These are phyloP conservation scores for Endothia cerciana DNA, from an alignment of 2,329 filamentous ascomycete genomes.

Conservation along the genomic window DNA sequence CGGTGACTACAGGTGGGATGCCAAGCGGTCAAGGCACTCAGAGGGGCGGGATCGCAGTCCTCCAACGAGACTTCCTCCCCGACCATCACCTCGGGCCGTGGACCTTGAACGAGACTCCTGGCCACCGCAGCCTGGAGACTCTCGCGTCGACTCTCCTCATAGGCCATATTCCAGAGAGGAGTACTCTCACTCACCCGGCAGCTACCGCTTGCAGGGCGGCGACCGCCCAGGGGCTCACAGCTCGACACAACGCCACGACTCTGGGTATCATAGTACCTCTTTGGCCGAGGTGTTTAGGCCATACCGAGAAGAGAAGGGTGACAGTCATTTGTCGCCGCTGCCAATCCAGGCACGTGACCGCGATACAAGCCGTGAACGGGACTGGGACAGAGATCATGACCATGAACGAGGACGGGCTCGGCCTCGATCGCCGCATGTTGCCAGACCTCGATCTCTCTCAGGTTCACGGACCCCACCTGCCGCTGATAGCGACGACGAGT, in stretches of 20 bases:
- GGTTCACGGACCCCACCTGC: constrained; percentile 12
- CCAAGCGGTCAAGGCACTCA: constrained; percentile 19
- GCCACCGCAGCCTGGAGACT: constrained; percentile 21
- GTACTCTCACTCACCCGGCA: constrained; percentile 21
- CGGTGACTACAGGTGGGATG: constrained; percentile 13
- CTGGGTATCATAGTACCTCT: constrained; percentile 25
- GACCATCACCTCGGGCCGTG: constrained; percentile 13
- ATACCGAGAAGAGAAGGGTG: constrained; percentile 16
- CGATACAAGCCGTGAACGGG: constrained; percentile 13
- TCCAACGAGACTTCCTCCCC: constrained; percentile 16
- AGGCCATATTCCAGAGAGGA: constrained; percentile 23
- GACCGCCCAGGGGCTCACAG: constrained; percentile 18
- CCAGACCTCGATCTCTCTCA: not conserved
- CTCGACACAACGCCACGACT: constrained; percentile 28
- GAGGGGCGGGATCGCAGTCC: constrained; percentile 20
- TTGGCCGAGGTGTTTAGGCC: constrained; percentile 20
- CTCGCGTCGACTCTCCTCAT: constrained; percentile 13
- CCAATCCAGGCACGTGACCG: constrained; percentile 14
- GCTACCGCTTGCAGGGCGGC: constrained; percentile 19
- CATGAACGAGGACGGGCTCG: not conserved
- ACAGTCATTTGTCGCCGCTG: constrained; percentile 23
- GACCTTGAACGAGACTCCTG: constrained; percentile 16
- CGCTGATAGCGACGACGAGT: constrained; percentile 26
- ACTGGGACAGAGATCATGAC: not conserved
- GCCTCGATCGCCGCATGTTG: not conserved